Conservation (phyloP, 352 stramenopile genomes). For the Elongisporangium prolatum region DNA sequence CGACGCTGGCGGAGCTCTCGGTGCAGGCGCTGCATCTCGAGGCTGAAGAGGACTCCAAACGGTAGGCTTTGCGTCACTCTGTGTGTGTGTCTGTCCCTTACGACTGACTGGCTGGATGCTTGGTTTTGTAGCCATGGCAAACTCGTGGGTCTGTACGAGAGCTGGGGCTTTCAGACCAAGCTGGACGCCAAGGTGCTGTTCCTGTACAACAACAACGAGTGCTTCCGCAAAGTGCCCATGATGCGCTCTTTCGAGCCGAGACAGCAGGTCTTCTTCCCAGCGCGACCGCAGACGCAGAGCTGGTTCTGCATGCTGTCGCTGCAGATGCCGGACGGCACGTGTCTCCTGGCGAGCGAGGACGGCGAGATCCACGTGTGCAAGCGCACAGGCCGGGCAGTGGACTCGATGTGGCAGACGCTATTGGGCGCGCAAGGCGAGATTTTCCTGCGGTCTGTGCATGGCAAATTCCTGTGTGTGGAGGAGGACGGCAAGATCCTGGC, state of each 20-base stretch:
- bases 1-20: constrained; percentile 53
- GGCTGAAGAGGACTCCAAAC: constrained; percentile 61
- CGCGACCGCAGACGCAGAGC: constrained; percentile 29
- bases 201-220: constrained; percentile 82
- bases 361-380: constrained; percentile 42
- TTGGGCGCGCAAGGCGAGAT: constrained; percentile 51
- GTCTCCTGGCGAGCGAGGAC: constrained; percentile 61
- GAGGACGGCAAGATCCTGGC: constrained; percentile 65
- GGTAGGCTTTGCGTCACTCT: constrained; percentile 6
- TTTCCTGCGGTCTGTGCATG: constrained; percentile 67
- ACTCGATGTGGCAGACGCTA: constrained; percentile 74
- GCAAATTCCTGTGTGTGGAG: constrained; percentile 84
- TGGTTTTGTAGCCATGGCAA: constrained; percentile 25
- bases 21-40: constrained; percentile 52
- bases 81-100: neutral
- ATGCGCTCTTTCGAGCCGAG: constrained; percentile 27
- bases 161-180: constrained; percentile 60
- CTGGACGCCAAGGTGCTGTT: constrained; percentile 63
- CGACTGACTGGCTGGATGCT: neutral
- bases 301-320: constrained; percentile 83
- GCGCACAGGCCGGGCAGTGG: constrained; percentile 16
- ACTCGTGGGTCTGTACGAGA: constrained; percentile 65
- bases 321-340: constrained; percentile 57
- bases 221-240: constrained; percentile 85
- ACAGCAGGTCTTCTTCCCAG: constrained; percentile 29